A percentile compares a stretch with the other conserved stretches of the same genome.
Evolutionary conservation across 2,329 filamentous ascomycete species (phyloP).

Genomic region (Colletotrichum godetiae): DNA sequence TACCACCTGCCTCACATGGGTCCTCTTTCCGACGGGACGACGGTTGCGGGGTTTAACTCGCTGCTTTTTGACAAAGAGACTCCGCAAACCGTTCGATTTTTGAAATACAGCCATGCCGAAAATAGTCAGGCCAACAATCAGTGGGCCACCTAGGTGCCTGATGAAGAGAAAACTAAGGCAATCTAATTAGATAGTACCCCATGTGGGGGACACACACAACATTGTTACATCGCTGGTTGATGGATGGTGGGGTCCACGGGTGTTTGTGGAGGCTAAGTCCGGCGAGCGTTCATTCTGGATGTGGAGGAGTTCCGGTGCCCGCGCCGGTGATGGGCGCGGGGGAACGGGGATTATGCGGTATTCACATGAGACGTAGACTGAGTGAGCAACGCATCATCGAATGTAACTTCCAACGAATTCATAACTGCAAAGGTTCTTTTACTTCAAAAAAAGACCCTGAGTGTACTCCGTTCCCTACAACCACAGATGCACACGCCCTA

Average conservation of each 20-base stretch:
- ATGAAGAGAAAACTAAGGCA: not conserved
- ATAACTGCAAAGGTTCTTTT: not conserved
- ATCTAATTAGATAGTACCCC: not conserved
- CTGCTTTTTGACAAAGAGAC: not conserved
- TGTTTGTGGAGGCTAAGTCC: constrained; percentile 19
- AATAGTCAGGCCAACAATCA: not conserved
- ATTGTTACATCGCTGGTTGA: constrained; percentile 3
- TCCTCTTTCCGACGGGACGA: not conserved
- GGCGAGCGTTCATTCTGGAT: not conserved
- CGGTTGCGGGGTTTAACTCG: not conserved
- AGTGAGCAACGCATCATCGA: not conserved
- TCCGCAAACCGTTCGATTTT: not conserved
- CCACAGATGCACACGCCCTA: not conserved
- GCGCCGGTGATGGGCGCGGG: not conserved
- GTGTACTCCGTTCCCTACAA: no score
- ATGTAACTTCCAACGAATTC: not conserved
- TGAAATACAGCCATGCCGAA: not conserved
- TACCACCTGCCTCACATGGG: not conserved
- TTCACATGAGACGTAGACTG: not conserved
- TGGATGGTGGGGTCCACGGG: constrained; percentile 8
- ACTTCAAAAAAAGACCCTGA: not conserved
- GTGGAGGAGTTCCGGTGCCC: constrained; percentile 17
- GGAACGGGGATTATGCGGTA: constrained; percentile 1
- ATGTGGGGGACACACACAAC: constrained; percentile 9
- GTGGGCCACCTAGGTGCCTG: not conserved